These are phyloP conservation scores for Xerocomus amazonicus DNA, from an alignment of 1,284 basidiomycete species.

Conservation along the genomic window DNA sequence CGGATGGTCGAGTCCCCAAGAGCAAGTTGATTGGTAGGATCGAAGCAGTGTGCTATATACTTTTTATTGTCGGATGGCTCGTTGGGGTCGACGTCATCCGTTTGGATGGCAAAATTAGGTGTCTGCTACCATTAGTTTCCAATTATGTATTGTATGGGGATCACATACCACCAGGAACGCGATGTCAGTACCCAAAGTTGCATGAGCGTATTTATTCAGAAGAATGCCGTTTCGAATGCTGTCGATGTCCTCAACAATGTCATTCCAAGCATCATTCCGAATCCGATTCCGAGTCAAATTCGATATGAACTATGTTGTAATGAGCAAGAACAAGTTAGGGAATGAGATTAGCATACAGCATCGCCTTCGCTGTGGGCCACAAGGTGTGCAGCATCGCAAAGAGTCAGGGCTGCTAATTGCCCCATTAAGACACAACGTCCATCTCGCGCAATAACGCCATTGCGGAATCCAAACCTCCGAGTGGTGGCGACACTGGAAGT, in stretches of 20 bases:
- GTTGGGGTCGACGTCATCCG: not conserved
- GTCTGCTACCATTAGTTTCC: not conserved
- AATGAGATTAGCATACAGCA: not conserved
- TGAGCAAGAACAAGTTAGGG: not conserved
- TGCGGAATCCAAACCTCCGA: not conserved
- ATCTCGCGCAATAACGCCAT: not conserved
- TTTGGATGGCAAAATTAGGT: not conserved
- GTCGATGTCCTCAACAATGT: not conserved
- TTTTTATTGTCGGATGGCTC: not conserved
- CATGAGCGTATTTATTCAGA: not conserved
- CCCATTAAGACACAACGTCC: too few species aligned
- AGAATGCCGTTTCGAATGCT: conserved; percentile 1
- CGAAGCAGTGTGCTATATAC: not conserved
- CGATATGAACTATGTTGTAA: not conserved
- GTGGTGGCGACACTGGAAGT: not conserved
- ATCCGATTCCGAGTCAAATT: not conserved
- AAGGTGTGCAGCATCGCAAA: conserved; percentile 1
- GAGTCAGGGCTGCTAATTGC: not conserved
- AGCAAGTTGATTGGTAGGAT: not conserved
- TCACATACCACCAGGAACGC: not conserved
- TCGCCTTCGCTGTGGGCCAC: conserved; percentile 3
- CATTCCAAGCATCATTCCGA: not conserved
- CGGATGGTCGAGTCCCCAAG: not conserved
- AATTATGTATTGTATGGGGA: not conserved
- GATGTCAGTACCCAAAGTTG: not conserved